Evolutionary conservation across 2,329 filamentous ascomycete genomes (phyloP), one percentile per base, ranked within the genome.

Genomic region (Bipolaris gigantea): DNA sequence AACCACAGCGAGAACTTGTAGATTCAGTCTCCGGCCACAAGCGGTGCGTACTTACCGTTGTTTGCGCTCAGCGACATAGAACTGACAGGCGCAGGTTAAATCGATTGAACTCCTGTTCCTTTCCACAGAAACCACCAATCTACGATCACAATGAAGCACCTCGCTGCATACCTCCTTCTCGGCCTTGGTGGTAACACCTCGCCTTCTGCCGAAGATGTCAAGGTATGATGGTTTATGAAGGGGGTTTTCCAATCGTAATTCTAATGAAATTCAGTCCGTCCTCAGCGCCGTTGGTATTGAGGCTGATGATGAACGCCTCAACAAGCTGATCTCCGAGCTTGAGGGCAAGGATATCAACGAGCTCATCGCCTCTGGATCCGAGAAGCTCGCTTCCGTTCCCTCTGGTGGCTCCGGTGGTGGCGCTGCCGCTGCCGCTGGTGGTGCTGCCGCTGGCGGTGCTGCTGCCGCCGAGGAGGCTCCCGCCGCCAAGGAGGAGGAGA

Each of bases 131-230:
- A 55, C 46, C 54, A 44, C 60, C 58, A 58, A 61, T 56, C 63
- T 50, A 65, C 61, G 69, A 71, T 75, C 79, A 96, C 88, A 91
- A 97, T 99, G 94, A 97, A 99, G 92, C 89, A 97, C 84, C 89
- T 99, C 84, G 94, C 94, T 79, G 93, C 94, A 79, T 97, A 96
- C 87, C 92, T 99, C 77, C 93, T 99, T 77, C 90, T 97, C 80
- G 82, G 83, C 83, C 89, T 97, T 72, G 93, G 85, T 79, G 94
- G 94, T 82, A 97, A 97, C 86, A 79, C 85, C 83, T 86, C 87
- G 64, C 94, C 94, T 72, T 92, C 89, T 65, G 90, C 89, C 73
- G 79, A 80, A 67, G 92, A 97, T 77, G 82, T 99, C 85, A 73
- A 72, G 67, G 67, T 69, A 33, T 48, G 61, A 23, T 19, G 6